Percentiles rank a stretch among this genome's conserved stretches.
phyloP scores from a whole-genome alignment of 2,329 filamentous ascomycete genomes.

The Ophiostoma fasciatum region DNA sequence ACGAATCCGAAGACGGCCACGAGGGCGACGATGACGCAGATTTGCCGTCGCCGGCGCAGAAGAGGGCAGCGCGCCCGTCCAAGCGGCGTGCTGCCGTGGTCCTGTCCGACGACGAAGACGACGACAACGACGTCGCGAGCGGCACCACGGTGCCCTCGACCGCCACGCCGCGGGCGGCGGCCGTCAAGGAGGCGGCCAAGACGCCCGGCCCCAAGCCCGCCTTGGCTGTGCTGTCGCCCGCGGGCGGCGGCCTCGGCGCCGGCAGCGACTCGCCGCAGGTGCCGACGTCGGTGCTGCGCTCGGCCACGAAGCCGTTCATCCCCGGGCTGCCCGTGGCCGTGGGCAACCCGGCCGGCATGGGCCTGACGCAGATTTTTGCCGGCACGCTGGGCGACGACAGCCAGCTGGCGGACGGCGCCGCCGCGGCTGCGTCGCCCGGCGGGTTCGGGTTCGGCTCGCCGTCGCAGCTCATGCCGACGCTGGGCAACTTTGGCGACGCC shows the following conservation, averaged over 20 bases:
- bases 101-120: slow-evolving; percentile 53
- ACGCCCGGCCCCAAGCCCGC: slow-evolving; percentile 34
- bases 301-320: slow-evolving; percentile 54
- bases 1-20: slow-evolving; percentile 20
- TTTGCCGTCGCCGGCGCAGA: background rate
- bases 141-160: background rate
- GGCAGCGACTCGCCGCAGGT: slow-evolving; percentile 34
- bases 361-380: slow-evolving; percentile 80
- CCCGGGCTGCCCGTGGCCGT: slow-evolving; percentile 46
- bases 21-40: slow-evolving; percentile 13
- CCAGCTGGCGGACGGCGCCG: slow-evolving; percentile 22
- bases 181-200: slow-evolving; percentile 11
- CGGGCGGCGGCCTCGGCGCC: slow-evolving; percentile 21
- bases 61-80: slow-evolving; percentile 22
- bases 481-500: slow-evolving; percentile 41
- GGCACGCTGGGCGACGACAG: slow-evolving; percentile 63
- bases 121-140: slow-evolving; percentile 8
- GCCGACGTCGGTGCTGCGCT: slow-evolving; percentile 51
- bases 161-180: background rate
- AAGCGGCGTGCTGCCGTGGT: slow-evolving; percentile 33
- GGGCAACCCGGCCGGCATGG: slow-evolving; percentile 46
- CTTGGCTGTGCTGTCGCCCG: slow-evolving; percentile 19
- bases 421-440: background rate
- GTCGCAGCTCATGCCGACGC: slow-evolving; percentile 38
- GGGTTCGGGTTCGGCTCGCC: slow-evolving; percentile 19